Conservation (phyloP, 805 yeast species). For the Candida vartiovaarae region DNA sequence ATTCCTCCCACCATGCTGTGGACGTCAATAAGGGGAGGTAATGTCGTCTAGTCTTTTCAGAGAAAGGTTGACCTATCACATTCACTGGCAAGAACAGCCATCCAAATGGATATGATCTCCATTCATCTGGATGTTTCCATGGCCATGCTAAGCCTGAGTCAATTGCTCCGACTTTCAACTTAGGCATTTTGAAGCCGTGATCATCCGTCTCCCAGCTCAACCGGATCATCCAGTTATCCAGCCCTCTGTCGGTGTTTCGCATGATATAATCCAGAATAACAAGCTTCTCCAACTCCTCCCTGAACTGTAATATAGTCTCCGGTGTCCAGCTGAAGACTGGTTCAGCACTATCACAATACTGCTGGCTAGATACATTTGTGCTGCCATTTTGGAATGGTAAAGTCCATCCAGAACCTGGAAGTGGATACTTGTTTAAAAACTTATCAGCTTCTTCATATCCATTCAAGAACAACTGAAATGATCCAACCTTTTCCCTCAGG, state of each 20-base stretch:
- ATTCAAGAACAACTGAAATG: constrained; percentile 55
- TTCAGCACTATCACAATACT: not conserved
- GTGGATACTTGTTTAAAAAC: constrained; percentile 48
- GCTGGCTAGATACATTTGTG: not conserved
- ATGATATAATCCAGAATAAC: constrained; percentile 66
- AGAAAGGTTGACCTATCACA: constrained; percentile 62
- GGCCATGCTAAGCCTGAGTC: constrained; percentile 73
- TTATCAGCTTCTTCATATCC: constrained; percentile 56
- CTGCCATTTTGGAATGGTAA: not conserved
- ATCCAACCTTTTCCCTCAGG: constrained; percentile 49
- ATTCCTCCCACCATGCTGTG: constrained; percentile 64
- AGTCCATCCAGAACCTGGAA: constrained; percentile 37
- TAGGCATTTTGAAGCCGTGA: constrained; percentile 28
- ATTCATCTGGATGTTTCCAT: constrained; percentile 78
- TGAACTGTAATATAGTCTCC: constrained; percentile 40
- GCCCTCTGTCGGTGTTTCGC: constrained; percentile 68
- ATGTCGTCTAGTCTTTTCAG: constrained; percentile 45
- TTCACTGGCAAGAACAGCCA: constrained; percentile 65
- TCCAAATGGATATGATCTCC: constrained; percentile 75
- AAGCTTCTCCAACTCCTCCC: constrained; percentile 58
- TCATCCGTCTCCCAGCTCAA: constrained; percentile 34
- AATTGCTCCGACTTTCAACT: constrained; percentile 56
- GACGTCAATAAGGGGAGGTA: constrained; percentile 54
- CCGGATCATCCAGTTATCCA: constrained; percentile 74
- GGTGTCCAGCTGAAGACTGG: constrained; percentile 46